Evolutionary conservation across 441 rosid species (phyloP).

Genomic region (Biscutella auriculata): DNA sequence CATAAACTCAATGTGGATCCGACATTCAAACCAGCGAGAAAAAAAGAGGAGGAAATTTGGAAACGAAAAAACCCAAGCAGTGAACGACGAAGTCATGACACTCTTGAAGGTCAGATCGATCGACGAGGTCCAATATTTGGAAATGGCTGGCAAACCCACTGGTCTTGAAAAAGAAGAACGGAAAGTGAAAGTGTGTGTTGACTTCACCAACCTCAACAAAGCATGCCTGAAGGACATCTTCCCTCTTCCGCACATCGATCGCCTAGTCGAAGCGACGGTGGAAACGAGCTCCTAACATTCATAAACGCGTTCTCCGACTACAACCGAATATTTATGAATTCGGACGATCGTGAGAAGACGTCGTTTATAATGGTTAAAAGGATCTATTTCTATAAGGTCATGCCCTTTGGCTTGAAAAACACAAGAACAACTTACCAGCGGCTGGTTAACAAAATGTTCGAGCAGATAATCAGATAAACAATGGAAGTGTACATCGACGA

Average conservation of each 20-base stretch:
- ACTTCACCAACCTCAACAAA: neutral
- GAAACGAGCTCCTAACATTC: neutral
- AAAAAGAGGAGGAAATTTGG: neutral
- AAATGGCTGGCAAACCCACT: neutral
- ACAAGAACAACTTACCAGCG: neutral
- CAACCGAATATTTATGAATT: neutral
- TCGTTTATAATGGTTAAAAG: neutral
- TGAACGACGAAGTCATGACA: neutral
- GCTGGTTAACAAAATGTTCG: neutral
- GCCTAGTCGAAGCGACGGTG: neutral
- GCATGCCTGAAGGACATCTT: neutral
- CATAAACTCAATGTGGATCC: neutral
- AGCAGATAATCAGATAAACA: neutral
- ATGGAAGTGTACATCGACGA: neutral
- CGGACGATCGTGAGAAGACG: neutral
- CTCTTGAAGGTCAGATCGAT: neutral
- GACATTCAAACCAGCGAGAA: neutral
- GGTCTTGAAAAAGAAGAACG: neutral
- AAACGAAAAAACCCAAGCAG: neutral
- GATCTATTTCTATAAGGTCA: neutral
- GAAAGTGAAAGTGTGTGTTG: neutral
- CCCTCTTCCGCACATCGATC: neutral
- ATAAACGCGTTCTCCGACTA: no score
- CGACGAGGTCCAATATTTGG: neutral
- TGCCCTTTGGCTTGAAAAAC: neutral